Evolutionary conservation across 148 eudicot genomes (phyloP).

Genomic region (Rheum nobile): DNA sequence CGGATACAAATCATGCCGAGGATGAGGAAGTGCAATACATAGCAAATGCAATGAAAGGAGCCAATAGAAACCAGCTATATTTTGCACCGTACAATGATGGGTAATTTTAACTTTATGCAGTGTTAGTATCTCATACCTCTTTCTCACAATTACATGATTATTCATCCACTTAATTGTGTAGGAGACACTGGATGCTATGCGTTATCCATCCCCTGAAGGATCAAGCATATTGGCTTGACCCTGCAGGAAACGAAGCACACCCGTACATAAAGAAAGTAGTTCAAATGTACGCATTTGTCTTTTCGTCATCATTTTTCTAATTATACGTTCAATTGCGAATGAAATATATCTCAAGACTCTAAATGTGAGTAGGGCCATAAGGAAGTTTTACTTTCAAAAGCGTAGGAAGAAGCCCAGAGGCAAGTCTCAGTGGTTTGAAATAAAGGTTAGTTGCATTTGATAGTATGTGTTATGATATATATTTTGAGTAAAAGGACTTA

Average conservation of each 20-base stretch:
- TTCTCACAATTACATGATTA: background rate
- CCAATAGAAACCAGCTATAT: background rate
- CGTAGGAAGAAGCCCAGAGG: slow-evolving; percentile 3
- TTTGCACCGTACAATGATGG: slow-evolving; percentile 2
- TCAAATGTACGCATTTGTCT: background rate
- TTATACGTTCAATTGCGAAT: background rate
- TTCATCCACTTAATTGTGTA: background rate
- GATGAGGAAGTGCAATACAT: slow-evolving; percentile 1
- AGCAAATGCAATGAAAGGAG: slow-evolving; percentile 7
- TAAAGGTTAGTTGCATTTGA: background rate
- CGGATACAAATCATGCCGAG: background rate
- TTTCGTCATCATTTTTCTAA: background rate
- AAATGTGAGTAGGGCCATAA: background rate
- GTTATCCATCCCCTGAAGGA: background rate
- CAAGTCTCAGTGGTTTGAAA: background rate
- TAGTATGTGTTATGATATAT: background rate
- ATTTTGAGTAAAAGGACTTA: background rate
- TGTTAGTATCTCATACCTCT: background rate
- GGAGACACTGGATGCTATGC: background rate
- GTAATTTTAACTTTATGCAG: background rate
- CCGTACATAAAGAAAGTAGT: background rate
- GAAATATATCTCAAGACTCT: background rate
- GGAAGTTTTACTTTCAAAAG: background rate
- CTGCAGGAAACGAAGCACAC: background rate
- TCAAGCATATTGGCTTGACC: background rate